Percentiles rank a stretch among this genome's conserved stretches.
Evolutionary conservation across 2,329 filamentous ascomycete species (phyloP).

Genomic region (Myotisia sp.): DNA sequence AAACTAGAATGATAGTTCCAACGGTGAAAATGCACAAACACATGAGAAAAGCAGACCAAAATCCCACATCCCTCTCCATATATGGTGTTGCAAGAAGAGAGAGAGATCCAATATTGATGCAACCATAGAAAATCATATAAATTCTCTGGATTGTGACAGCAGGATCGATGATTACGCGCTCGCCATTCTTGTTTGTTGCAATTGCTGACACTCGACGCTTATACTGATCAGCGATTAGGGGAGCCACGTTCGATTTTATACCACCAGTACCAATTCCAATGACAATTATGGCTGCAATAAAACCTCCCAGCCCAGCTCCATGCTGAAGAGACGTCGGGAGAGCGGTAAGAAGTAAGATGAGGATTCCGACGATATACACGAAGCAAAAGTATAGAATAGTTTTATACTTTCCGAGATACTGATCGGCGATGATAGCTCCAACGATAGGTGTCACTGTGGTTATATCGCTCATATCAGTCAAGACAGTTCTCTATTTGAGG

Average conservation of each 20-base stretch:
- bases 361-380: constrained; percentile 44
- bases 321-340: constrained; percentile 38
- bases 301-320: constrained; percentile 40
- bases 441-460: constrained; percentile 41
- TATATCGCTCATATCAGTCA: neutral
- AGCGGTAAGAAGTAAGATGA: constrained; percentile 42
- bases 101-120: constrained; percentile 60
- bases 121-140: constrained; percentile 62
- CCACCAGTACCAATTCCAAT: constrained; percentile 53
- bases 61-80: constrained; percentile 53
- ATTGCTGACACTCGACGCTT: constrained; percentile 40
- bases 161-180: constrained; percentile 51
- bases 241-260: constrained; percentile 53
- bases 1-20: constrained; percentile 42
- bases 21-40: constrained; percentile 50
- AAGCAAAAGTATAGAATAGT: constrained; percentile 43
- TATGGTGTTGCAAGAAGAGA: constrained; percentile 53
- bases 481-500: neutral
- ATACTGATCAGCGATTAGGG: constrained; percentile 53
- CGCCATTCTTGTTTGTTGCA: constrained; percentile 30
- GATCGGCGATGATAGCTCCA: constrained; percentile 46
- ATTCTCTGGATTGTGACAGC: constrained; percentile 52
- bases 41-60: constrained; percentile 51
- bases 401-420: constrained; percentile 47
- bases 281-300: constrained; percentile 43